phyloP scores from a whole-genome alignment of 2,329 filamentous ascomycete species.

The Fonsecaea multimorphosa region DNA sequence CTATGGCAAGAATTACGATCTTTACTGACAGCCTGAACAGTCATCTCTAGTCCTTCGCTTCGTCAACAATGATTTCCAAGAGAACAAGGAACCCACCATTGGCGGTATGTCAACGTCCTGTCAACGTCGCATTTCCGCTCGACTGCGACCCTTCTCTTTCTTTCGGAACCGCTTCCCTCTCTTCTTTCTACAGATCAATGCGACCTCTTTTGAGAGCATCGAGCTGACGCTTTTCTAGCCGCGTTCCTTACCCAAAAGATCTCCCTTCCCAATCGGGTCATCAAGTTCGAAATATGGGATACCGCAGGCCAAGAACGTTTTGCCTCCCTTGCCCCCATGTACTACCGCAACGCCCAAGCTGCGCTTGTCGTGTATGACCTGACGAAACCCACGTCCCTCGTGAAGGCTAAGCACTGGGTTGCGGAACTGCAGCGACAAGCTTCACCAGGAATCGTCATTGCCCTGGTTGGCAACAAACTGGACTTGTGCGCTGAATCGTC shows the following conservation, averaged over 20 bases:
- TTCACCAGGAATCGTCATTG: conserved; percentile 94
- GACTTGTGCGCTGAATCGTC: conserved; percentile 73
- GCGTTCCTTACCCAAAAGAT: conserved; percentile 99
- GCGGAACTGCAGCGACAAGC: conserved; percentile 96
- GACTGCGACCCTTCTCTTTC: not conserved
- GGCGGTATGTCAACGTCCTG: conserved; percentile 68
- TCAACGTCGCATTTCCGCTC: not conserved
- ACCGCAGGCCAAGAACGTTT: conserved; percentile 98
- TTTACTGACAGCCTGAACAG: conserved; percentile 56
- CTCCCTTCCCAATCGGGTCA: conserved; percentile 84
- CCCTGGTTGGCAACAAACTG: conserved; percentile 94
- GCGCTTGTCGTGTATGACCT: conserved; percentile 98
- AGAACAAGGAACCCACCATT: conserved; percentile 99
- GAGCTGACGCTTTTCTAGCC: conserved; percentile 59
- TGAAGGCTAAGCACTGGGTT: conserved; percentile 99
- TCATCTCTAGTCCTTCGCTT: conserved; percentile 97
- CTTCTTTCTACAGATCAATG: not conserved
- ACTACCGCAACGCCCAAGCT: conserved; percentile 98
- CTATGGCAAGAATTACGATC: not conserved
- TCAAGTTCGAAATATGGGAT: conserved; percentile 97
- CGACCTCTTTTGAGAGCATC: not conserved
- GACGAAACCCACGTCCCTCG: conserved; percentile 91
- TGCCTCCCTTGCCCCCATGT: conserved; percentile 96
- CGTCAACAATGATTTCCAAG: conserved; percentile 99
- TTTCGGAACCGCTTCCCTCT: not conserved